Base-by-base conservation (phyloP, 192 early-diverging fungal species). In the Coemansia sp. region DNA sequence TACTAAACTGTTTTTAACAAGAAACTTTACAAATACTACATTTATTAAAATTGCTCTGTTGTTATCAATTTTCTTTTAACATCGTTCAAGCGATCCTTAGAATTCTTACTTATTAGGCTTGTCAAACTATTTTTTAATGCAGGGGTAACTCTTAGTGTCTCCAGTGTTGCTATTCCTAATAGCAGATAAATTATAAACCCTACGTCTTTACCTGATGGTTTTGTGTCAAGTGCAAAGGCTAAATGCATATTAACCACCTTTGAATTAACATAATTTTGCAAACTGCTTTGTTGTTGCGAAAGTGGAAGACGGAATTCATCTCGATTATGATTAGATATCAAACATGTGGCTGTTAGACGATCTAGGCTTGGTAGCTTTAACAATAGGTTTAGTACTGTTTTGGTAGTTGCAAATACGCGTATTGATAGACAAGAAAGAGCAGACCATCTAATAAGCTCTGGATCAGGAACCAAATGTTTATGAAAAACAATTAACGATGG, bases 121-220 rank as follows among this genome's bases (percentile, higher is more conserved):
- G 39, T 17, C 39, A 46, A 1, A 7, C 9, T 46, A 46, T 46
- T 46, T 46, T 46, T 46, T 46, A 46, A 46, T 46, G 39, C 3
- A 4, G 39, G 39, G 17, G 39, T 17, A 17, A 46, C 11, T 14
- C 39, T 46, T 46, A 57, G 56, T 20, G 56, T 24, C 29, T 17
- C 3, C 8, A 66, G 25, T 1, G 46, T 19, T 22, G 7, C 23
- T 14, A 22, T 58, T 7, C 54, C 21, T 1, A 19, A 17, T 6
- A 58, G 9, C 17, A 66, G 11, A 21, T 66, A 66, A 10, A 66
- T 29, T 23, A 66, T 50, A 58, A 66, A 66, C 42, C n/a, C 27
- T 5, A 21, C 27, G 27, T 66, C 64, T 9, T 19, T 54, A 5
- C 31, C n/a, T 6, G 42, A 27, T 21, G 57, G 33, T 6, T 58